Base-by-base conservation (phyloP, 75 land plant genomes). In the Pinus taeda region DNA sequence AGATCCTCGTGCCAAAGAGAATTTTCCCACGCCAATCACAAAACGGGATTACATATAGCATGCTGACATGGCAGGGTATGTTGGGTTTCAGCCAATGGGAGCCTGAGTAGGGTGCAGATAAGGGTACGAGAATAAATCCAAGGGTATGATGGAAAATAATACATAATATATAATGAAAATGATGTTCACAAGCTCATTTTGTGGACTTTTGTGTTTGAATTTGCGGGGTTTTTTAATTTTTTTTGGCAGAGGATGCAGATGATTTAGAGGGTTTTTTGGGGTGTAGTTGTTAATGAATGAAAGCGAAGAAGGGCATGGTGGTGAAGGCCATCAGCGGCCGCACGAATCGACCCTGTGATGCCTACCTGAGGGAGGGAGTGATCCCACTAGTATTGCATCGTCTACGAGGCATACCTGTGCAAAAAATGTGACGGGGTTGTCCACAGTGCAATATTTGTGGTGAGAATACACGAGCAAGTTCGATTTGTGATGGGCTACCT, bases 401-500 rank as follows among this genome's bases (percentile, higher is more conserved):
- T 97, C 1, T 97, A 96, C 76, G 93, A 92, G 58, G 99, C 99
- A 7, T 91, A 89, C 77, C 81, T 96, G 21, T 96, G 99, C 79
- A 89, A 90, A 69, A 59, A 76, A 20, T 96, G 99, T 72, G 99
- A 96, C 78, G 18, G 76, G 26, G 79, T 84, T 1, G 95, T 96
- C 20, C 99, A 96, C 87, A 82, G 86, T 0, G 99, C 99, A 11
- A 96, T 94, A 80, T 83, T 93, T 6, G 78, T 96, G 6, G 94
- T 98, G 5, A 78, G 79, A 6, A 85, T 97, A 4, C 99, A 96
- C 78, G 90, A 92, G 60, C 82, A 98, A 39, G 87, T 93, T 63
- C 87, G 88, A 13, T 78, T 94, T 20, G 83, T 77, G 39, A 76
- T 88, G 0, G 60, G 84, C 12, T 81, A 79, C 15, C 55, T 21